Evolutionary conservation across 2,329 filamentous ascomycete species (phyloP), one percentile per base, ranked within the genome.

Genomic region (Sphaerulina musiva): DNA sequence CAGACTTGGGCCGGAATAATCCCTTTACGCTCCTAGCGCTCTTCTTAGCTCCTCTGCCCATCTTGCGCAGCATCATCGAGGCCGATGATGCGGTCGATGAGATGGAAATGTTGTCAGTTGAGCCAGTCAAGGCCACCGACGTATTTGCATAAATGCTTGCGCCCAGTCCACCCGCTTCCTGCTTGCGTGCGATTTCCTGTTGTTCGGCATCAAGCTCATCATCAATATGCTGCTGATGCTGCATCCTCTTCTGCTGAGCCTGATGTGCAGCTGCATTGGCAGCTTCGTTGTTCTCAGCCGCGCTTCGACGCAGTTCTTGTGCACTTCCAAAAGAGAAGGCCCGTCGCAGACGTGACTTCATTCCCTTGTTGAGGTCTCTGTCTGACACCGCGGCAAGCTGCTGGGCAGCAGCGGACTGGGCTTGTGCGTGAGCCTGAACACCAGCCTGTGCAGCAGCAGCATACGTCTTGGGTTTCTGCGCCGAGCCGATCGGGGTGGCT

Each of bases 11-110:
- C 59, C 93, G 81, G 76, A 98, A 98, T 6, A 98, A 78, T 26
- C 93, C 93, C 62, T 95, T 95, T 51, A 98, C 81, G 23, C 91
- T 96, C 46, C 91, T 82, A 14, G 86, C 87, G 48, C 89, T 86
- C 73, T 93, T 95, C 80, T 95, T 97, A 83, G 97, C 87, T n/a
- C 92, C 91, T 61, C 90, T 89, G 53, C 93, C 93, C 93, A 98
- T 98, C 76, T 98, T 98, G 50, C 93, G 84, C 62, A 98, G 87
- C 89, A 95, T 95, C 64, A 95, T 84, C 31, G 89, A 95, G 34
- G 89, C 89, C 17, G 89, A 95, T 6, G 89, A 95, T 17, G 89
- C 89, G 8, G 89, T 95, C 3, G 89, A 95, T 1, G 88, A 92
- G 59, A 95, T 89, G 11, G 89, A 95, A 43, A 98, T 74, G 63